These are phyloP conservation scores for Acanthamoeba lenticulata DNA, from an alignment of 208 protist genomes.

Conservation along the genomic window DNA sequence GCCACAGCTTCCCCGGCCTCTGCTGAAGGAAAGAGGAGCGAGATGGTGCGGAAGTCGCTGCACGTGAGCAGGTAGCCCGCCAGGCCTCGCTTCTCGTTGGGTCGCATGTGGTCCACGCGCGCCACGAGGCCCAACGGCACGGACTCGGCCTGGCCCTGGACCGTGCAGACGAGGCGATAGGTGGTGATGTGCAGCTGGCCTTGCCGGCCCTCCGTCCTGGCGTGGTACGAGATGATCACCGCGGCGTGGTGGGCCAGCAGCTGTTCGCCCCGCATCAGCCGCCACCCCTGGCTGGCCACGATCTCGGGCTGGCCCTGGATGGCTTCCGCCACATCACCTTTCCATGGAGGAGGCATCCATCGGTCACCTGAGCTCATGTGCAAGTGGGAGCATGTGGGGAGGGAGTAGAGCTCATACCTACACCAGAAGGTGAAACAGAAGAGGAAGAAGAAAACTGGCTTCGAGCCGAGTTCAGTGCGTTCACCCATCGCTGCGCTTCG, in stretches of 20 bases:
- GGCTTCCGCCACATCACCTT: neutral
- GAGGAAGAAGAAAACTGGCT: neutral
- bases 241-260: neutral
- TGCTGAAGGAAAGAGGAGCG: neutral
- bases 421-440: neutral
- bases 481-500: neutral
- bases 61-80: neutral
- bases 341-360: too few relatives aligned
- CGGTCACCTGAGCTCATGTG: too few relatives aligned
- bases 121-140: neutral
- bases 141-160: neutral
- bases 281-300: neutral
- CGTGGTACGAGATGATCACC: neutral
- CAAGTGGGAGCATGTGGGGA: too few relatives aligned
- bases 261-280: neutral
- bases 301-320: neutral
- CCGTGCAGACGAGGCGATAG: neutral
- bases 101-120: neutral
- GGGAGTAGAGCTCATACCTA: neutral
- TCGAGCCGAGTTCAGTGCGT: neutral
- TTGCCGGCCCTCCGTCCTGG: neutral
- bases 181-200: neutral
- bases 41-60: slow-evolving; percentile 42
- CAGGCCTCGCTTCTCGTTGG: neutral
- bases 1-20: neutral